These are phyloP conservation scores for Canavalia ensiformis DNA, from an alignment of 306 rosid genomes.

Conservation along the genomic window DNA sequence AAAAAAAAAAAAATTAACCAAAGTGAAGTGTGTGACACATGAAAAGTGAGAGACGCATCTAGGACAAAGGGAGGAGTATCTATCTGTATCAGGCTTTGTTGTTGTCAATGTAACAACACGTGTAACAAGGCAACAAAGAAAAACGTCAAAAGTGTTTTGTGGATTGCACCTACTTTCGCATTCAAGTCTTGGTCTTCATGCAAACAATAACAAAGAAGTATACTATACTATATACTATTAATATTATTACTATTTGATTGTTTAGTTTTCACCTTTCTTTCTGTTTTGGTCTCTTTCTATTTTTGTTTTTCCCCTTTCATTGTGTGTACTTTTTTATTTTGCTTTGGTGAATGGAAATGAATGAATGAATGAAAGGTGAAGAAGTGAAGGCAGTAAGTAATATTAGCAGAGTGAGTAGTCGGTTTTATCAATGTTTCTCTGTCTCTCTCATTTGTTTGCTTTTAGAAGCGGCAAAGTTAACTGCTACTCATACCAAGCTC, in stretches of 20 bases:
- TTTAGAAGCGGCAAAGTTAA: constrained; percentile 76
- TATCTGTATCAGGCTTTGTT: constrained; percentile 40
- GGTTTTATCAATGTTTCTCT: constrained; percentile 49
- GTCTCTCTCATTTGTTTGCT: constrained; percentile 66
- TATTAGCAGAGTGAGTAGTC: background rate
- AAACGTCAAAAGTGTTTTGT: constrained; percentile 37
- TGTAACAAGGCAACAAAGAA: constrained; percentile 46
- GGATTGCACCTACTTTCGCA: constrained; percentile 34
- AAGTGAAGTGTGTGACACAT: background rate
- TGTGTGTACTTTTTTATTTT: background rate
- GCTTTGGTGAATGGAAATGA: constrained; percentile 36
- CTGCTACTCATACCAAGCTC: constrained; percentile 53
- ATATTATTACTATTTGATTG: background rate
- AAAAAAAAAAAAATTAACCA: background rate
- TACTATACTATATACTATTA: background rate
- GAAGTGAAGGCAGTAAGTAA: constrained; percentile 36
- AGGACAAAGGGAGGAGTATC: constrained; percentile 20
- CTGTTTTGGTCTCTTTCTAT: background rate
- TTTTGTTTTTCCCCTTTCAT: background rate
- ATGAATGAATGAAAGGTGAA: constrained; percentile 27
- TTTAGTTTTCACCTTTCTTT: background rate
- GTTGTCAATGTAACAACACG: constrained; percentile 54
- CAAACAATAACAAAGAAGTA: constrained; percentile 3
- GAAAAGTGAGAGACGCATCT: constrained; percentile 28
- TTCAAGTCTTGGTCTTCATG: constrained; percentile 18